These are phyloP conservation scores for Ogataea siamensis DNA, from an alignment of 805 yeast genomes.

Conservation along the genomic window DNA sequence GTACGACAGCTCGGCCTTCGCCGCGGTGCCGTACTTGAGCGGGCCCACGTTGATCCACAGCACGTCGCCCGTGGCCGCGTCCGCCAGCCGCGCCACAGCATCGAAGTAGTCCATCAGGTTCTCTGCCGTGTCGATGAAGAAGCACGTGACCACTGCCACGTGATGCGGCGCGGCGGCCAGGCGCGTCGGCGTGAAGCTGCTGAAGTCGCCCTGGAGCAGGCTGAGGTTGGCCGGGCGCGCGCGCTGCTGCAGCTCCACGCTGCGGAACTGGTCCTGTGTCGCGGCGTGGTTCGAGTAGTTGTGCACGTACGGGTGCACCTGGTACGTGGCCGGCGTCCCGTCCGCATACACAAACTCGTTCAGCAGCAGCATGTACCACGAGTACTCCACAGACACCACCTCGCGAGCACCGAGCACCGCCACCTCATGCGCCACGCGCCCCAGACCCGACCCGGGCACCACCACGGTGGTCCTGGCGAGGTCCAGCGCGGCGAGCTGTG, in stretches of 20 bases:
- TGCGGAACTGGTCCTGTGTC: conserved; percentile 49
- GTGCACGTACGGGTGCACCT: conserved; percentile 55
- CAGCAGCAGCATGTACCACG: conserved; percentile 72
- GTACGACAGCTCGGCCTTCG: conserved; percentile 67
- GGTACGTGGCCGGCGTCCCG: conserved; percentile 16
- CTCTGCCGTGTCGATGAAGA: conserved; percentile 91
- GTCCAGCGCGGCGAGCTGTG: conserved; percentile 37
- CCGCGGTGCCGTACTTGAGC: conserved; percentile 83
- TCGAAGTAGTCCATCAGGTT: conserved; percentile 75
- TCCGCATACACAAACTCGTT: conserved; percentile 53
- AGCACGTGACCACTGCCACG: conserved; percentile 62
- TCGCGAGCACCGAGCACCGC: conserved; percentile 34
- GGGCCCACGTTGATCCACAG: conserved; percentile 94
- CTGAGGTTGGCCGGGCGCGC: conserved; percentile 44
- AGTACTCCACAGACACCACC: conserved; percentile 75
- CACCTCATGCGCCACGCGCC: conserved; percentile 69
- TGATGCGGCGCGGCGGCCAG: conserved; percentile 33
- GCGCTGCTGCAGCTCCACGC: conserved; percentile 33
- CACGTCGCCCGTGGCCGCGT: conserved; percentile 35
- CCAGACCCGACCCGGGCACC: conserved; percentile 88
- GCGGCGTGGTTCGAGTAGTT: conserved; percentile 63
- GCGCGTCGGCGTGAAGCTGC: conserved; percentile 42
- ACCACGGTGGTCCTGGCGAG: conserved; percentile 47
- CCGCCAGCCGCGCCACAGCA: conserved; percentile 48
- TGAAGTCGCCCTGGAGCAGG: conserved; percentile 62